phyloP scores from a whole-genome alignment of 2,329 filamentous ascomycete genomes.

The Penicillium sp. region DNA sequence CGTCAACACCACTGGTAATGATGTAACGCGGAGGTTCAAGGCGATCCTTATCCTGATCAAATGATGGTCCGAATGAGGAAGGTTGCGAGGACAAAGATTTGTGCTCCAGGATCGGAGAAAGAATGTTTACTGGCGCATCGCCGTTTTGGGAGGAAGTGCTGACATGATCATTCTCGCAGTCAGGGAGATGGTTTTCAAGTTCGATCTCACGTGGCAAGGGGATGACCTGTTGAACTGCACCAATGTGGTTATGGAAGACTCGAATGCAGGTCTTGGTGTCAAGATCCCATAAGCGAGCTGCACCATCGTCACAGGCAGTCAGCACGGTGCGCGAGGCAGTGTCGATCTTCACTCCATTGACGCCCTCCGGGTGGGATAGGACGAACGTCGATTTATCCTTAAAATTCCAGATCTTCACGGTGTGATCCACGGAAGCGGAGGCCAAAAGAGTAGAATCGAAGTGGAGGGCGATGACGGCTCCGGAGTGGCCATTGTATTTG shows the following conservation, averaged over 20 bases:
- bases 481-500: constrained; percentile 75
- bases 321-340: constrained; percentile 79
- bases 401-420: constrained; percentile 91
- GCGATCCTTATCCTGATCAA: constrained; percentile 61
- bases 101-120: constrained; percentile 25
- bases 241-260: constrained; percentile 84
- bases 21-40: constrained; percentile 84
- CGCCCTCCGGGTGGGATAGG: constrained; percentile 86
- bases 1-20: constrained; percentile 87
- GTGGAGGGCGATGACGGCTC: constrained; percentile 83
- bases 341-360: constrained; percentile 93
- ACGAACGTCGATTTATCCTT: constrained; percentile 76
- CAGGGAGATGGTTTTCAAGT: constrained; percentile 68
- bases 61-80: constrained; percentile 62
- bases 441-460: constrained; percentile 83
- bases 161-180: constrained; percentile 58
- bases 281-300: constrained; percentile 88
- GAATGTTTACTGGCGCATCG: constrained; percentile 25
- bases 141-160: constrained; percentile 35
- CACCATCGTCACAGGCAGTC: constrained; percentile 91
- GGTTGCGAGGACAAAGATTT: constrained; percentile 39
- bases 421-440: constrained; percentile 85
- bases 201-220: constrained; percentile 85
- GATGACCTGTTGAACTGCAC: constrained; percentile 89
- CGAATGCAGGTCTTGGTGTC: constrained; percentile 77